A percentile compares a stretch with the other conserved stretches of the same genome.
phyloP scores from a whole-genome alignment of 208 protist genomes.

The Paratrypanosoma confusum region DNA sequence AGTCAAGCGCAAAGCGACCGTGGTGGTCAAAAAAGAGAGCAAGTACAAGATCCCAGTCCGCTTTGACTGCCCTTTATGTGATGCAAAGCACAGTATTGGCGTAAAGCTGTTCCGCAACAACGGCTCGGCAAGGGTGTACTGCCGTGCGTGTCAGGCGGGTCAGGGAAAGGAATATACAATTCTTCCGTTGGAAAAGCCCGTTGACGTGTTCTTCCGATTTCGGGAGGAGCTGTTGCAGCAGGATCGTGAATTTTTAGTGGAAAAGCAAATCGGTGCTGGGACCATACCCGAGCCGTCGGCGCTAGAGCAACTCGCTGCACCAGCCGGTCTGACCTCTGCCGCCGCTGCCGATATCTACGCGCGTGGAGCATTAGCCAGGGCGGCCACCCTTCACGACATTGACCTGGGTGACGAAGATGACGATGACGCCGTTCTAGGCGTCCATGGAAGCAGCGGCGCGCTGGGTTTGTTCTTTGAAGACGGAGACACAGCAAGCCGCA shows the following conservation, averaged over 20 bases:
- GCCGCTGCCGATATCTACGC: too few species aligned
- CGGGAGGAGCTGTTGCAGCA: slow-evolving; percentile 63
- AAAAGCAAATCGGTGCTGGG: slow-evolving; percentile 20
- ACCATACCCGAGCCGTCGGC: slow-evolving; percentile 9
- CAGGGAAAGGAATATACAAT: slow-evolving; percentile 28
- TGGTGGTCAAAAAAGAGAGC: slow-evolving; percentile 83
- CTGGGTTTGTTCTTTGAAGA: too few species aligned
- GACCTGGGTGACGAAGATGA: too few species aligned
- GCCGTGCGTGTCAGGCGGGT: slow-evolving; percentile 53
- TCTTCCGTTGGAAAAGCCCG: slow-evolving; percentile 60
- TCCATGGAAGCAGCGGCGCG: too few species aligned
- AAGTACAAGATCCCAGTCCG: slow-evolving; percentile 84
- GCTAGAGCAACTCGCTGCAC: slow-evolving; percentile 6
- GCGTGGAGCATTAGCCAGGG: too few species aligned
- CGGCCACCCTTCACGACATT: too few species aligned
- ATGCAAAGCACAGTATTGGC: slow-evolving; percentile 66
- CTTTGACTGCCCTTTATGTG: slow-evolving; percentile 84
- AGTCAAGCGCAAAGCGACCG: slow-evolving; percentile 63
- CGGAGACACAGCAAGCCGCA: too few species aligned
- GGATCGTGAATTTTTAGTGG: slow-evolving; percentile 40
- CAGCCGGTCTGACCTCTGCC: too few species aligned
- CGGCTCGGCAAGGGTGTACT: slow-evolving; percentile 49
- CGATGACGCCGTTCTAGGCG: too few species aligned
- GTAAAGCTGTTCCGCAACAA: slow-evolving; percentile 47
- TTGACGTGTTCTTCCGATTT: slow-evolving; percentile 85